Evolutionary conservation across 2,329 filamentous ascomycete genomes (phyloP), one percentile per base, ranked within the genome.

Genomic region (Xylaria arbuscula): DNA sequence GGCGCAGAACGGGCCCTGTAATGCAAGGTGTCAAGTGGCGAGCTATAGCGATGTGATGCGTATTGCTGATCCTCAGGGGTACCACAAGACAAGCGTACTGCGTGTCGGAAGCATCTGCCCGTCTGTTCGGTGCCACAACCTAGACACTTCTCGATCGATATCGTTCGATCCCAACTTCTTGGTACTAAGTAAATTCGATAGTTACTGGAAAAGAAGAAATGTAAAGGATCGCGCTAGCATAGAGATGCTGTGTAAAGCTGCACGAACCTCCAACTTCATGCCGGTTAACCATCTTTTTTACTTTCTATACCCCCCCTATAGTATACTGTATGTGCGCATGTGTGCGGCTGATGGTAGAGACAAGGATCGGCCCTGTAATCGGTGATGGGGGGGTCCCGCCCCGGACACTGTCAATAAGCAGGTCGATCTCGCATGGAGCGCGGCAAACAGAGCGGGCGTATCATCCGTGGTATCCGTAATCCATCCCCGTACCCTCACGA

Each of bases 81-180:
- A 55, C 34, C 28, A 70, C 70, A 67, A 67, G 56, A 72, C 19
- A 65, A 15, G 53, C 60, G 48, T 42, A 50, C 47, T 60, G 66
- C 67, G 63, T 40, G 17, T 59, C 62, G 55, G 62, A 74, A 65
- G 57, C 58, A 73, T 70, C 28, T 67, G 62, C 56, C 61, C 64
- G 60, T 62, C 56, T 62, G 65, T 51, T 55, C 38, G 45, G 63
- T 55, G 48, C 53, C 55, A 64, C 59, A 68, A 53, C 47, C 62
- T 64, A 28, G 45, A 24, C 28, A 28, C 42, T 51, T 36, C 55
- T 70, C 65, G 70, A 72, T 72, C 70, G 59, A 72, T 68, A 48
- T 70, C 68, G 62, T 72, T 72, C 70, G 70, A 72, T 68, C 58
- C 58, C 68, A 60, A 66, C 56, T 57, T 65, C 55, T 66, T 65